Evolutionary conservation across 495 filamentous ascomycete species (phyloP).

Genomic region (Penicillium pulvis): DNA sequence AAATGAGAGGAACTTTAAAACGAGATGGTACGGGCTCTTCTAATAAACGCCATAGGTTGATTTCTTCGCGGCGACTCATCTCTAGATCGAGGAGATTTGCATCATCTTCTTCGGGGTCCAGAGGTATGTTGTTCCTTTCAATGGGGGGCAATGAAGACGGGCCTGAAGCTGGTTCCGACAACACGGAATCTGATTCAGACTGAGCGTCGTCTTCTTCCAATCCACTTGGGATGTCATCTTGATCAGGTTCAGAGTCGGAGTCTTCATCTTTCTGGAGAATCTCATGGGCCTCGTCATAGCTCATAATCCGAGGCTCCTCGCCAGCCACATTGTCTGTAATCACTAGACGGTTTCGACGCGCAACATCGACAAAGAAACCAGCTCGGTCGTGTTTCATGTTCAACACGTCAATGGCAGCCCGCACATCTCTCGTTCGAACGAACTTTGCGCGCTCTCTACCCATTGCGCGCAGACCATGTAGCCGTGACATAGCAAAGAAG

Average conservation of each 20-base stretch:
- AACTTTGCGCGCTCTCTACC: slow-evolving; percentile 33
- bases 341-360: slow-evolving; percentile 60
- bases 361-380: slow-evolving; percentile 60
- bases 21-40: slow-evolving; percentile 24
- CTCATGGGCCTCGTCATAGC: slow-evolving; percentile 58
- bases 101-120: slow-evolving; percentile 48
- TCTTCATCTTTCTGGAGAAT: slow-evolving; percentile 39
- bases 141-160: neutral
- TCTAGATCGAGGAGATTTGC: slow-evolving; percentile 56
- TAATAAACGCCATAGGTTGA: slow-evolving; percentile 56
- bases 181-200: neutral
- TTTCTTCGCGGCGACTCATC: slow-evolving; percentile 57
- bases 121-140: neutral
- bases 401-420: slow-evolving; percentile 58
- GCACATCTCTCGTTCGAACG: slow-evolving; percentile 63
- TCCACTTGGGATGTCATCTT: slow-evolving; percentile 4
- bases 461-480: slow-evolving; percentile 44
- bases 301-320: slow-evolving; percentile 29
- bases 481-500: slow-evolving; percentile 63
- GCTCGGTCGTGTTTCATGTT: slow-evolving; percentile 38
- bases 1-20: slow-evolving; percentile 14
- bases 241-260: slow-evolving; percentile 10
- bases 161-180: neutral
- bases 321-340: slow-evolving; percentile 49
- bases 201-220: slow-evolving; percentile 21